Percentiles rank a stretch among this genome's conserved stretches.
Conservation (phyloP, 1,284 basidiomycete genomes). For the Naganishia liquefaciens region DNA sequence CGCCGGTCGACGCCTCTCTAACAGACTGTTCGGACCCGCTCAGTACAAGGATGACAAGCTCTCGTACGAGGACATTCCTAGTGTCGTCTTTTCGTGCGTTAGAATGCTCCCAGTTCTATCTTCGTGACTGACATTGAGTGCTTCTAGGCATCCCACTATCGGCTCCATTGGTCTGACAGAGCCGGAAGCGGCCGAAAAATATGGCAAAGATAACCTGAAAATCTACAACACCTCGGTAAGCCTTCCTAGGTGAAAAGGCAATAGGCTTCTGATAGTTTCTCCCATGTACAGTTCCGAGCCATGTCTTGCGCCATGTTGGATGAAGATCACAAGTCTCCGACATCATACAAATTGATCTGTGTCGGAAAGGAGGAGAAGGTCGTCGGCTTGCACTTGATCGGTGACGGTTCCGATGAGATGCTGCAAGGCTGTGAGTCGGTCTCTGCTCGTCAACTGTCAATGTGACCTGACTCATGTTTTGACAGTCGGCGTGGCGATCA, state of each 20-base stretch:
- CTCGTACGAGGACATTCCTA: slow-evolving; percentile 86
- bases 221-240: slow-evolving; percentile 69
- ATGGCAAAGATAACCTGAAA: slow-evolving; percentile 81
- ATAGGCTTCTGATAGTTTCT: neutral
- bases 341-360: slow-evolving; percentile 87
- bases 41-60: slow-evolving; percentile 85
- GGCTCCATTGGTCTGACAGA: slow-evolving; percentile 92
- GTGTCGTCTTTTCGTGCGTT: slow-evolving; percentile 88
- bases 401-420: slow-evolving; percentile 84
- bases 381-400: slow-evolving; percentile 91
- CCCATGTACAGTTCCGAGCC: slow-evolving; percentile 63
- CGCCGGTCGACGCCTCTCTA: slow-evolving; percentile 83
- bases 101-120: slow-evolving; percentile 1
- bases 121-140: slow-evolving; percentile 19
- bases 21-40: slow-evolving; percentile 83
- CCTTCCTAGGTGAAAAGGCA: neutral
- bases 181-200: slow-evolving; percentile 80
- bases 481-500: slow-evolving; percentile 78
- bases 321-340: slow-evolving; percentile 84
- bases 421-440: slow-evolving; percentile 71
- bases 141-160: slow-evolving; percentile 78
- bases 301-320: slow-evolving; percentile 86
- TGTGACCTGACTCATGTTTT: neutral
- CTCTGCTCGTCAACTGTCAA: neutral
- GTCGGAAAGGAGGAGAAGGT: slow-evolving; percentile 87